phyloP scores from a whole-genome alignment of 176 grass and related monocot species.

The Saccharum spontaneum region DNA sequence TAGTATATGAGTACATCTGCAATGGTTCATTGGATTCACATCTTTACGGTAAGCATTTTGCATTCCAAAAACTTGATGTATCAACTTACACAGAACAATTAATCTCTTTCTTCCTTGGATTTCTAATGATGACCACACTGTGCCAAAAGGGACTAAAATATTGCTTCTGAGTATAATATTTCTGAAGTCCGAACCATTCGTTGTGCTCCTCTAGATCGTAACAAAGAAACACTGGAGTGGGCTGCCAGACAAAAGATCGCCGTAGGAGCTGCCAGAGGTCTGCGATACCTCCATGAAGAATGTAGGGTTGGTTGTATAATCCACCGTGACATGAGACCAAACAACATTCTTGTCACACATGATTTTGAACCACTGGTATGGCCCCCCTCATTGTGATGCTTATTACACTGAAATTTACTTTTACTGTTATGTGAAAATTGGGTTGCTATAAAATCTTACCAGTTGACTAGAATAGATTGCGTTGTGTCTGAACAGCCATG shows the following conservation, averaged over 20 bases:
- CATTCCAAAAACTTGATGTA: background rate
- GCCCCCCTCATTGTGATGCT: background rate
- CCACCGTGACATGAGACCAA: slow-evolving; percentile 94
- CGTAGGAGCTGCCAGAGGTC: slow-evolving; percentile 79
- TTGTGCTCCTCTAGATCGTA: slow-evolving; percentile 48
- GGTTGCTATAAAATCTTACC: background rate
- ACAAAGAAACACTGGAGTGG: slow-evolving; percentile 69
- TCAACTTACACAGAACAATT: background rate
- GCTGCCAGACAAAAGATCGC: slow-evolving; percentile 90
- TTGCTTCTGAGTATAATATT: background rate
- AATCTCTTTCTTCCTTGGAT: background rate
- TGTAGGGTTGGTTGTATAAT: slow-evolving; percentile 95
- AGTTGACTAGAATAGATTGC: background rate
- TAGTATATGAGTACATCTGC: slow-evolving; percentile 98
- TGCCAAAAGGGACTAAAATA: background rate
- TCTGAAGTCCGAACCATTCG: background rate
- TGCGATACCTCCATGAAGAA: slow-evolving; percentile 95
- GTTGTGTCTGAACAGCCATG: background rate
- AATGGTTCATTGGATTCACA: slow-evolving; percentile 87
- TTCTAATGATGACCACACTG: background rate
- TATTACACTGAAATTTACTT: background rate
- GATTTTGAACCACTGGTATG: slow-evolving; percentile 98
- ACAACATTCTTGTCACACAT: slow-evolving; percentile 96
- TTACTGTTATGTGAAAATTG: background rate
- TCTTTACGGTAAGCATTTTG: slow-evolving; percentile 70